These are phyloP conservation scores for Aspergillus texensis DNA, from an alignment of 2,329 filamentous ascomycete species.

Conservation along the genomic window DNA sequence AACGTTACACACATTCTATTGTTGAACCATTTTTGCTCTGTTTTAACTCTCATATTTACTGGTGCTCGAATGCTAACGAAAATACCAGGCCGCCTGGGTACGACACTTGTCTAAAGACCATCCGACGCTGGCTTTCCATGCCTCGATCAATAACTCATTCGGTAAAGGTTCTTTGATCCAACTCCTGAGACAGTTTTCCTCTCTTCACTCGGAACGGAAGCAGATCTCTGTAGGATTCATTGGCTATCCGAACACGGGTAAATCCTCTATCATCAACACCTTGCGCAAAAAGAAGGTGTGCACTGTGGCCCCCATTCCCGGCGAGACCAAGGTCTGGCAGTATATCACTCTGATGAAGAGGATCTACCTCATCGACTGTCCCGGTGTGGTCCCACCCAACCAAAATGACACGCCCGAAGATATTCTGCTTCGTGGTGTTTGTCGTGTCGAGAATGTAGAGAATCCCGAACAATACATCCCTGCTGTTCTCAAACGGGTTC, in stretches of 20 bases:
- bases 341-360: slow-evolving; percentile 95
- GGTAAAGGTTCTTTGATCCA: slow-evolving; percentile 94
- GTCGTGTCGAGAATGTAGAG: slow-evolving; percentile 93
- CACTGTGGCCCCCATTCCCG: slow-evolving; percentile 89
- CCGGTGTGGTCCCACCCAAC: slow-evolving; percentile 91
- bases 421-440: slow-evolving; percentile 85
- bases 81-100: slow-evolving; percentile 84
- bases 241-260: slow-evolving; percentile 90
- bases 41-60: slow-evolving; percentile 28
- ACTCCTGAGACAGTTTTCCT: slow-evolving; percentile 88
- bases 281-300: slow-evolving; percentile 92
- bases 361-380: slow-evolving; percentile 94
- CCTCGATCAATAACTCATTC: slow-evolving; percentile 92
- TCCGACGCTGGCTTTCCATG: slow-evolving; percentile 92
- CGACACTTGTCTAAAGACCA: slow-evolving; percentile 84
- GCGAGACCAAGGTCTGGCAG: slow-evolving; percentile 97
- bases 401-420: slow-evolving; percentile 82
- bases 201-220: slow-evolving; percentile 85
- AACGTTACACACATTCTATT: slow-evolving; percentile 81
- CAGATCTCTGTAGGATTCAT: slow-evolving; percentile 92
- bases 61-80: slow-evolving; percentile 34
- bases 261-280: slow-evolving; percentile 97
- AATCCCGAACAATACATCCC: slow-evolving; percentile 95
- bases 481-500: slow-evolving; percentile 76
- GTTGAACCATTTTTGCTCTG: slow-evolving; percentile 40